These are phyloP conservation scores for Diaporthe sp. DNA, from an alignment of 2,329 filamentous ascomycete species.

Conservation along the genomic window DNA sequence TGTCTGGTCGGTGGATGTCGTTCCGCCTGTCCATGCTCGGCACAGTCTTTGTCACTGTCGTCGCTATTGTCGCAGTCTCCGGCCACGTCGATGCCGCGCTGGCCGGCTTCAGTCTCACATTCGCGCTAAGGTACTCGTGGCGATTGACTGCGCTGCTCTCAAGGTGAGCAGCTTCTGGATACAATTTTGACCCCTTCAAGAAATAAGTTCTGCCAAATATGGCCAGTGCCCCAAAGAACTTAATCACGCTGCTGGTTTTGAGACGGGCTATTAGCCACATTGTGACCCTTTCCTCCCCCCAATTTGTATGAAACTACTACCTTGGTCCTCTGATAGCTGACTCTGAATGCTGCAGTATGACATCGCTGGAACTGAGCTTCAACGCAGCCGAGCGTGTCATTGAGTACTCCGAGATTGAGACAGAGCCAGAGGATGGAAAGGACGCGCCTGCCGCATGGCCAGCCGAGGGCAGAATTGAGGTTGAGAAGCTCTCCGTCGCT, in stretches of 20 bases:
- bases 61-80: slow-evolving; percentile 47
- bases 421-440: slow-evolving; percentile 47
- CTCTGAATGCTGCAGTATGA: too few relatives aligned
- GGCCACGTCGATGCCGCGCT: slow-evolving; percentile 50
- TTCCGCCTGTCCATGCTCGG: slow-evolving; percentile 53
- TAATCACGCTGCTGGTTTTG: too few relatives aligned
- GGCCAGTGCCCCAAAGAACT: too few relatives aligned
- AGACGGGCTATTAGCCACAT: too few relatives aligned
- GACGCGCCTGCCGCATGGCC: slow-evolving; percentile 55
- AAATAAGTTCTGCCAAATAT: too few relatives aligned
- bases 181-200: too few relatives aligned
- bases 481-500: slow-evolving; percentile 49
- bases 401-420: slow-evolving; percentile 54
- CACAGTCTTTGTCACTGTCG: slow-evolving; percentile 49
- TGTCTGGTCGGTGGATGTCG: slow-evolving; percentile 48
- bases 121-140: slow-evolving; percentile 50
- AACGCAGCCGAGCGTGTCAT: slow-evolving; percentile 55
- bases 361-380: slow-evolving; percentile 53
- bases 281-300: too few relatives aligned
- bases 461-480: slow-evolving; percentile 49
- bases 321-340: too few relatives aligned
- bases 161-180: too few relatives aligned
- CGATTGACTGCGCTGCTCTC: slow-evolving; percentile 48
- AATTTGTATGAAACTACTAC: too few relatives aligned
- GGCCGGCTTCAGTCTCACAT: slow-evolving; percentile 53